Evolutionary conservation across 176 grass and related monocot species (phyloP).

Genomic region (Canna indica): DNA sequence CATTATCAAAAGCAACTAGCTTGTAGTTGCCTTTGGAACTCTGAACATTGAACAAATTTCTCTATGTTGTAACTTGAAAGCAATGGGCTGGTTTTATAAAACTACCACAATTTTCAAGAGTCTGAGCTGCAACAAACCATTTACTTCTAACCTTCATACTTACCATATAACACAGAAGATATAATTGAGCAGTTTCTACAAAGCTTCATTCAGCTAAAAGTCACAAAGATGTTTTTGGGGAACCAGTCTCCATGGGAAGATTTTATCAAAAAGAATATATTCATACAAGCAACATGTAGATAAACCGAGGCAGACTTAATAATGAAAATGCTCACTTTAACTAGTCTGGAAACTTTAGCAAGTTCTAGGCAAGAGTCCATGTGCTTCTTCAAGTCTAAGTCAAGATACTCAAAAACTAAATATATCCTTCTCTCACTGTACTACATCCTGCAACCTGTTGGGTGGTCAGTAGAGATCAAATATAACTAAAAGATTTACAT

Average conservation of each 20-base stretch:
- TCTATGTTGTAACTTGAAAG: background rate
- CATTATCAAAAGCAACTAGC: background rate
- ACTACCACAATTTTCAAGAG: background rate
- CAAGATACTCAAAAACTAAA: slow-evolving; percentile 91
- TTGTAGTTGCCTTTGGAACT: background rate
- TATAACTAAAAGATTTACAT: background rate
- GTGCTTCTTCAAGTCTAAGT: slow-evolving; percentile 95
- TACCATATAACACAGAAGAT: background rate
- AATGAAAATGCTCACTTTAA: slow-evolving; percentile 40
- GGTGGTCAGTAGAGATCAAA: background rate
- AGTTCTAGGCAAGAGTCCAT: slow-evolving; percentile 82
- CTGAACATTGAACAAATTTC: background rate
- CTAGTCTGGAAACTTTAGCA: slow-evolving; percentile 46
- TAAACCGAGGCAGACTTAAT: background rate
- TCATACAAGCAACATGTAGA: background rate
- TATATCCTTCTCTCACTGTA: slow-evolving; percentile 70
- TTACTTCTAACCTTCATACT: background rate
- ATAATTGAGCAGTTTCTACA: background rate
- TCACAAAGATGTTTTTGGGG: background rate
- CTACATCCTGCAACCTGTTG: slow-evolving; percentile 85
- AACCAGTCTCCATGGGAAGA: background rate
- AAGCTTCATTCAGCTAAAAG: background rate
- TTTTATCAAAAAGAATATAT: background rate
- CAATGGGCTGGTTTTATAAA: background rate
- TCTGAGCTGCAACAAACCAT: background rate